These are phyloP conservation scores for Elsinoe australis DNA, from an alignment of 2,329 filamentous ascomycete genomes.

Conservation along the genomic window DNA sequence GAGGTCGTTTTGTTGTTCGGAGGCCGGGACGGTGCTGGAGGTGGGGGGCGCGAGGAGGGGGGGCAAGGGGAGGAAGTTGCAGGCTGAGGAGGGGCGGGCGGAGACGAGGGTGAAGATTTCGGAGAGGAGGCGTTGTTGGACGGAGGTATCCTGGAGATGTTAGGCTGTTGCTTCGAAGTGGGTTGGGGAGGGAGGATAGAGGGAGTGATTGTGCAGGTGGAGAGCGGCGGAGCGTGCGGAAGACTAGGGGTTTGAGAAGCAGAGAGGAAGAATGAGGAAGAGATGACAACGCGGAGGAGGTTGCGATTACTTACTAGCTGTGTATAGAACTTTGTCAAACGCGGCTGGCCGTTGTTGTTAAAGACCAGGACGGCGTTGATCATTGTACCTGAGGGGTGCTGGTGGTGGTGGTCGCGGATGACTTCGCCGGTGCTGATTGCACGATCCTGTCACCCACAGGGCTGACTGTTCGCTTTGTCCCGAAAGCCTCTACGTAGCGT, in stretches of 20 bases:
- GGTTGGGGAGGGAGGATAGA: not conserved
- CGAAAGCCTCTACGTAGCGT: constrained; percentile 12
- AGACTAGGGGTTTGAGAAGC: no score
- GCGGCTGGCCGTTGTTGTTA: constrained; percentile 93
- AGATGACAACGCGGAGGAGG: not conserved
- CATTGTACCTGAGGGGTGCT: constrained; percentile 49
- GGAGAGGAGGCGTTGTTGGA: constrained; percentile 91
- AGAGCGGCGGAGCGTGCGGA: no score
- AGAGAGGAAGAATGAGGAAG: not conserved
- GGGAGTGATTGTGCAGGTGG: not conserved
- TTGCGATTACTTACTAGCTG: constrained; percentile 72
- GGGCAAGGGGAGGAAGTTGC: constrained; percentile 79
- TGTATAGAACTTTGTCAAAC: constrained; percentile 93
- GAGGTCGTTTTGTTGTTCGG: constrained; percentile 70
- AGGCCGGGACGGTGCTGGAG: constrained; percentile 33
- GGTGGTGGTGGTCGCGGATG: not conserved
- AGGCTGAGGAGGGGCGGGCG: constrained; percentile 81
- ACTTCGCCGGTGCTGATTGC: not conserved
- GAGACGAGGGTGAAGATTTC: constrained; percentile 96
- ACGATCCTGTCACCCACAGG: constrained; percentile 1
- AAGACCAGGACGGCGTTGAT: constrained; percentile 99
- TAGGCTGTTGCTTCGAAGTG: no score
- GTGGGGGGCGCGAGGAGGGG: constrained; percentile 24
- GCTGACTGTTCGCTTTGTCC: not conserved
- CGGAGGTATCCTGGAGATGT: constrained; percentile 71